phyloP scores from a whole-genome alignment of 768 basidiomycete species.

The Serendipita sp. region DNA sequence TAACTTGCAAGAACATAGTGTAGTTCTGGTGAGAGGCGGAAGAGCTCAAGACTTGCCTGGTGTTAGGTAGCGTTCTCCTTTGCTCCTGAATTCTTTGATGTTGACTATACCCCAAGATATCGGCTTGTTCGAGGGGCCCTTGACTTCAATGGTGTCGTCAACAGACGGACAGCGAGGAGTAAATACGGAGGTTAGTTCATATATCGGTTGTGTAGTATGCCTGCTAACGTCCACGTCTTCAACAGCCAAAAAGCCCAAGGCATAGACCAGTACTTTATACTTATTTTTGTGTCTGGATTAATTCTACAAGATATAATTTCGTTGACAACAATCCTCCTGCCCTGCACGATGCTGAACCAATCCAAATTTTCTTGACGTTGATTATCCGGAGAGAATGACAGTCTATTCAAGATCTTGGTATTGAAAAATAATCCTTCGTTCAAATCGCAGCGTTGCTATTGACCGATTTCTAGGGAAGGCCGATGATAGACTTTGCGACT shows the following conservation, averaged over 20 bases:
- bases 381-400: too few species aligned
- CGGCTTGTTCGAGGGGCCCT: constrained; percentile 86
- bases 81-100: not conserved
- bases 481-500: too few species aligned
- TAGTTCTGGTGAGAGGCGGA: constrained; percentile 88
- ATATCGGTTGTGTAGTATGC: not conserved
- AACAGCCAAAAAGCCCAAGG: constrained; percentile 73
- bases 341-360: too few species aligned
- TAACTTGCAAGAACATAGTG: constrained; percentile 93
- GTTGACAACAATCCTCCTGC: too few species aligned
- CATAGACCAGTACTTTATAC: too few species aligned
- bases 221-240: not conserved
- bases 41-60: constrained; percentile 96
- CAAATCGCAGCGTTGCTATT: too few species aligned
- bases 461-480: too few species aligned
- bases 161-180: constrained; percentile 65
- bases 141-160: constrained; percentile 82
- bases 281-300: too few species aligned
- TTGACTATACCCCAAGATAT: constrained; percentile 40
- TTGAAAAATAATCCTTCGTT: too few species aligned
- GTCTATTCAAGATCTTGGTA: too few species aligned
- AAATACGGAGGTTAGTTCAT: constrained; percentile 69
- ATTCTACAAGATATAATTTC: too few species aligned
- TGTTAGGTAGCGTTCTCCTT: constrained; percentile 50
- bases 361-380: too few species aligned